Base-by-base conservation (phyloP, 1,139 yeast species). In the Pichia sp. region DNA sequence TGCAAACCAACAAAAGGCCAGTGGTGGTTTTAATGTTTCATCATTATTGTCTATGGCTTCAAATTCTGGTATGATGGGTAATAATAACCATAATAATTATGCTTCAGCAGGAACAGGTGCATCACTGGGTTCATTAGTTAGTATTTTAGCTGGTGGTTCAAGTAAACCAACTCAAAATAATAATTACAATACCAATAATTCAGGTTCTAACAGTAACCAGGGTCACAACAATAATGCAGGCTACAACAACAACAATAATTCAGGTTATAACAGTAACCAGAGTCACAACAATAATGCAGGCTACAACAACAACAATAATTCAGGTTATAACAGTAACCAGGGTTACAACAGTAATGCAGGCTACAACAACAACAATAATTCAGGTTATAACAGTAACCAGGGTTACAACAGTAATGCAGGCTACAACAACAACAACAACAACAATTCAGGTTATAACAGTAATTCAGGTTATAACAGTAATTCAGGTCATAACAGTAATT, bases 1-100 rank as follows among this genome's bases (percentile, higher is more conserved):
- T 50, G 56, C 60, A 1, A 58, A 59, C n/a, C 50, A 53, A 6
- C 63, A 61, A 51, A 56, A 55, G 34, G 48, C 48, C 3, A 56
- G 53, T 25, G 67, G 68, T 42, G 67, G 68, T 2, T 61, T 63
- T 50, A 62, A 64, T 42, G 48, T 63, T 27, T 49, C 54, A 4
- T 53, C 63, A 6, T 52, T 64, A 44, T 36, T 63, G 44, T 57
- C 60, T 28, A 55, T 58, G 30, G 59, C 56, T 30, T 48, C 54
- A 9, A 44, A 42, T 38, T 45, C 45, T 38, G 54, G 56, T 16
- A 31, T 48, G 33, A 18, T 47, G 28, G 60, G 53, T 25, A 55
- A 56, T 30, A 49, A 48, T 22, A 10, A 11, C 16, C 22, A 6
- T 22, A 2, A 19, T 10, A 19, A 5, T 36, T 7, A 5, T 13